A percentile compares a stretch with the other conserved stretches of the same genome.
Evolutionary conservation across 2,329 filamentous ascomycete genomes (phyloP).

Genomic region (Diplodia intermedia): DNA sequence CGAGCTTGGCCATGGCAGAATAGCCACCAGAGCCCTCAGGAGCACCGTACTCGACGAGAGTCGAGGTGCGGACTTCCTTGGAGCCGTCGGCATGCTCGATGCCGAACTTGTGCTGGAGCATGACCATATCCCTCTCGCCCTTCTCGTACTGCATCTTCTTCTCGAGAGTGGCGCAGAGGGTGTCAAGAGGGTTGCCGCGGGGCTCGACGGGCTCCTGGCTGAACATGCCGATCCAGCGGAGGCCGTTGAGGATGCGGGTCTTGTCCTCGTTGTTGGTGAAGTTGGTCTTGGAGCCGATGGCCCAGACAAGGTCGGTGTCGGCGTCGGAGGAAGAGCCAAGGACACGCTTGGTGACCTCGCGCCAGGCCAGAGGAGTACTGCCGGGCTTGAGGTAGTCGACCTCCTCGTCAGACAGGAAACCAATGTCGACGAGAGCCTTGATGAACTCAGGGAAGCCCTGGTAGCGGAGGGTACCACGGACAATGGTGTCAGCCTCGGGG

Average conservation of each 20-base stretch:
- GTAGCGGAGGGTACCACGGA: constrained; percentile 86
- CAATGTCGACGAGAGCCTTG: constrained; percentile 84
- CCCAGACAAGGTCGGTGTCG: constrained; percentile 73
- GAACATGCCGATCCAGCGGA: constrained; percentile 75
- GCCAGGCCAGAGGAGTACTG: constrained; percentile 72
- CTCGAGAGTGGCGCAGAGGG: constrained; percentile 87
- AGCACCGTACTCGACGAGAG: constrained; percentile 82
- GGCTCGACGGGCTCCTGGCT: constrained; percentile 73
- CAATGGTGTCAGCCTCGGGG: constrained; percentile 86
- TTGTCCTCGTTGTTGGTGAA: constrained; percentile 74
- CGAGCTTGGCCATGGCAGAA: constrained; percentile 82
- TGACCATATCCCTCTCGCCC: constrained; percentile 82
- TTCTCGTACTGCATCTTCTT: constrained; percentile 88
- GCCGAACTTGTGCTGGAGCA: constrained; percentile 81
- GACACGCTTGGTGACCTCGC: constrained; percentile 80
- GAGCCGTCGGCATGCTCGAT: constrained; percentile 82
- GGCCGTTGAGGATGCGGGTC: constrained; percentile 71
- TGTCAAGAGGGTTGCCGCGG: constrained; percentile 82
- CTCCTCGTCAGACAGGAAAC: constrained; percentile 79
- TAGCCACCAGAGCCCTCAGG: constrained; percentile 76
- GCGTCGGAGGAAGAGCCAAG: constrained; percentile 70
- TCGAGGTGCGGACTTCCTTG: constrained; percentile 79
- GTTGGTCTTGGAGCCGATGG: constrained; percentile 76
- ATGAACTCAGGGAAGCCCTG: constrained; percentile 90
- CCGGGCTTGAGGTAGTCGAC: constrained; percentile 66